phyloP scores from a whole-genome alignment of 305 asterid species.

The Fraxinus paxiana region DNA sequence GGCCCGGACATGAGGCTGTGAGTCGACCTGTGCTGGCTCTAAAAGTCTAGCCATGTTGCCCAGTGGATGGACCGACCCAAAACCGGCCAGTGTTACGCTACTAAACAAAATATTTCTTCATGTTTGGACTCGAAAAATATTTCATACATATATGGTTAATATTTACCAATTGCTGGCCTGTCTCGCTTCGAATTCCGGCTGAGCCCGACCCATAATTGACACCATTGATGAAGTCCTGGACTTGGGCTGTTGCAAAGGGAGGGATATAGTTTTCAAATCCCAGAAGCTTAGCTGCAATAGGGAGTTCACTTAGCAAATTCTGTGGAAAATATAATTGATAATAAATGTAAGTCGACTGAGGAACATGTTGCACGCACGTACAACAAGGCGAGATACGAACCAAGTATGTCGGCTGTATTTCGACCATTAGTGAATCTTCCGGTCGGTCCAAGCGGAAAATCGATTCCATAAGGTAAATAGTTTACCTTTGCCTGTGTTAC shows the following conservation, averaged over 20 bases:
- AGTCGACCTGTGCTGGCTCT: neutral
- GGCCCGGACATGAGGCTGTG: neutral
- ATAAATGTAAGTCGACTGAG: neutral
- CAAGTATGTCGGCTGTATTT: constrained; percentile 32
- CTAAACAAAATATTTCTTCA: neutral
- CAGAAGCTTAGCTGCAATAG: constrained; percentile 28
- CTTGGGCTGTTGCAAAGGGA: constrained; percentile 38
- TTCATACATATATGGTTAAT: neutral
- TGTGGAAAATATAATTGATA: neutral
- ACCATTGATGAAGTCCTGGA: constrained; percentile 26
- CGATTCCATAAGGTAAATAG: constrained; percentile 35
- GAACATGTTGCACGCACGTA: neutral
- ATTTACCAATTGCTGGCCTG: constrained; percentile 39
- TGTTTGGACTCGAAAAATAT: neutral
- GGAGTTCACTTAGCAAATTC: neutral
- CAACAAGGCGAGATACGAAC: constrained; percentile 4
- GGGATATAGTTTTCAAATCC: constrained; percentile 42
- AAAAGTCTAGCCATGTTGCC: neutral
- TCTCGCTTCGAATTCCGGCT: constrained; percentile 47
- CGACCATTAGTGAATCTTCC: constrained; percentile 46
- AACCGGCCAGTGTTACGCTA: neutral
- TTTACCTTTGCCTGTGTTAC: constrained; percentile 25
- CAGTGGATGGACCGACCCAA: neutral
- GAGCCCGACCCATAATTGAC: constrained; percentile 58
- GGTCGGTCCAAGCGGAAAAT: constrained; percentile 39